Evolutionary conservation across 306 rosid genomes (phyloP).

Genomic region (cucumber (Cucumis sativus)): DNA sequence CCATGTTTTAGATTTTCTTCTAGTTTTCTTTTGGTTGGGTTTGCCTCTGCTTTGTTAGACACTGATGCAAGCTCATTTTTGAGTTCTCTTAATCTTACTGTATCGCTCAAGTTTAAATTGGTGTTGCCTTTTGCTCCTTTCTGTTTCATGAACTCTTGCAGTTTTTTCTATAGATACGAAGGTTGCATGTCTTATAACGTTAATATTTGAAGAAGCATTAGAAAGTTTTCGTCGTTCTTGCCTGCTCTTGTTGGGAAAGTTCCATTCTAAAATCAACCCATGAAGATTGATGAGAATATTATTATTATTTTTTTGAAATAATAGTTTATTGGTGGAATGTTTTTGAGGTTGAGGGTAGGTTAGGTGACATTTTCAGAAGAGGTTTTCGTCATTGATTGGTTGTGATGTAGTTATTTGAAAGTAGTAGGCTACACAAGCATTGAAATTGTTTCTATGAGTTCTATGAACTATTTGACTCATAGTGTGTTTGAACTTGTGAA

Average conservation of each 20-base stretch:
- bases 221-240: not conserved
- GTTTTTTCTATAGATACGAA: not conserved
- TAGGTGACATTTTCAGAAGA: not conserved
- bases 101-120: not conserved
- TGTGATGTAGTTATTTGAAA: not conserved
- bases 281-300: no score
- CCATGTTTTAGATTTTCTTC: not conserved
- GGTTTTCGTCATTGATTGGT: not conserved
- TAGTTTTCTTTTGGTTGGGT: not conserved
- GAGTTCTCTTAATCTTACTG: not conserved
- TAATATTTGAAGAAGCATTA: not conserved
- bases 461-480: no score
- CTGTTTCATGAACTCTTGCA: not conserved
- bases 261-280: no score
- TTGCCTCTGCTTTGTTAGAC: constrained; percentile 1
- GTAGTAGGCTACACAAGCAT: no score
- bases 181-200: not conserved
- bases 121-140: not conserved
- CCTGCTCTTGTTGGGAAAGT: not conserved
- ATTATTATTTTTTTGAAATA: not conserved
- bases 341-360: not conserved
- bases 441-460: no score
- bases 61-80: not conserved
- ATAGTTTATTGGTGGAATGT: not conserved
- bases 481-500: no score